Evolutionary conservation across 768 basidiomycete genomes (phyloP).

Genomic region (Boletus edulis): DNA sequence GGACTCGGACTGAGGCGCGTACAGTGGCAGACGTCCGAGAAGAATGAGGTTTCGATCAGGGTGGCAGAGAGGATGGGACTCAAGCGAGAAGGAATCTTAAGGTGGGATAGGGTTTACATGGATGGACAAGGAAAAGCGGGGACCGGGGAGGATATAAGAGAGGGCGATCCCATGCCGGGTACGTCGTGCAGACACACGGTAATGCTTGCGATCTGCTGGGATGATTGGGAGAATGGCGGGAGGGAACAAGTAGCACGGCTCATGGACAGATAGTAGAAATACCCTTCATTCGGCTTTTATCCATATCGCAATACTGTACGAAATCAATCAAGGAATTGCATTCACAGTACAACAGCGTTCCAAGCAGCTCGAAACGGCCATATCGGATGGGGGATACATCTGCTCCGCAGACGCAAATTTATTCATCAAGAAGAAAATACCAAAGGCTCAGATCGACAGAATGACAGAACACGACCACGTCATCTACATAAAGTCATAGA

Average conservation of each 20-base stretch:
- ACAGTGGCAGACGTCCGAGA: slow-evolving; percentile 54
- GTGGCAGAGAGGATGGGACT: slow-evolving; percentile 64
- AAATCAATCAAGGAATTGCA: no score
- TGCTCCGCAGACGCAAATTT: no score
- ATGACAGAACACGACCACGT: no score
- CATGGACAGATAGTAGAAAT: slow-evolving; percentile 4
- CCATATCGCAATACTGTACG: no score
- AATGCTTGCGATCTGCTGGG: slow-evolving; percentile 42
- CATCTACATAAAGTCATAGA: no score
- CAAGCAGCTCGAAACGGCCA: no score
- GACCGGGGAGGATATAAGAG: slow-evolving; percentile 35
- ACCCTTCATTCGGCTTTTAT: neutral
- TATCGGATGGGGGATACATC: no score
- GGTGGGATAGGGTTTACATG: slow-evolving; percentile 55
- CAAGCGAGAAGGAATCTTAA: slow-evolving; percentile 45
- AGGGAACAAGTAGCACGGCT: slow-evolving; percentile 4
- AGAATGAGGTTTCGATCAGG: slow-evolving; percentile 46
- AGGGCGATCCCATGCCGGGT: slow-evolving; percentile 23
- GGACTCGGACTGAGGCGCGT: slow-evolving; percentile 60
- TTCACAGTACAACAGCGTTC: no score
- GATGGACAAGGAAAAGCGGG: slow-evolving; percentile 34
- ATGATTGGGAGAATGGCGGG: slow-evolving; percentile 27
- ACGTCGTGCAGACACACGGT: slow-evolving; percentile 36
- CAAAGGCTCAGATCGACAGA: no score
- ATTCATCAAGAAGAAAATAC: no score